Evolutionary conservation across 331 rosid genomes (phyloP), one percentile per base, ranked within the genome.

Genomic region (Malus hybrid): DNA sequence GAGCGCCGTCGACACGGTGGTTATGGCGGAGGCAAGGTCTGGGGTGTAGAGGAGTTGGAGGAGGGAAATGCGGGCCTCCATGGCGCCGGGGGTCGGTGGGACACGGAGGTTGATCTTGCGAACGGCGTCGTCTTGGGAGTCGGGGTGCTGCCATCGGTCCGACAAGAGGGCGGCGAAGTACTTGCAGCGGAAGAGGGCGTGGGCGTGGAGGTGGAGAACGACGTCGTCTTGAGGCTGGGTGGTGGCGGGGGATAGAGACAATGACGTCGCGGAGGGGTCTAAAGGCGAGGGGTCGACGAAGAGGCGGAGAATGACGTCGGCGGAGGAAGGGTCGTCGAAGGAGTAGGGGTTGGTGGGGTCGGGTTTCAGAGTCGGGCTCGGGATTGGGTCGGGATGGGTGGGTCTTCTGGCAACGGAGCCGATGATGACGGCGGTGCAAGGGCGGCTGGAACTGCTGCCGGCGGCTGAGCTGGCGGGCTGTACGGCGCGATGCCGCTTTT

Each of bases 111-210:
- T 87, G 74, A 91, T 46, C 7, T 70, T 16, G 74, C 74, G 15
- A 6, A 50, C 67, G 3, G 8, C 48, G 34, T 27, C 42, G 12
- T 29, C 36, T 48, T 61, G 65, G 52, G 46, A 6, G 44, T 65
- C 16, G 8, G 66, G 33, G 7, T 8, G 71, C 65, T 81, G 82
- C 99, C 97, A 94, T 6, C 96, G 85, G 73, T 90, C 99, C 32
- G 99, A 94, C 20, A 94, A 69, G 6, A 87, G 88, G 15, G 97
- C 92, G 61, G 90, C 80, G 81, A 94, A 94, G 81, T 90, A 94
- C 72, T 86, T 90, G 22, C 93, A 85, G 72, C 97, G 96, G 75
- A 85, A 87, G 80, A 94, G 86, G 75, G 88, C 76, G 65, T 69
- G 79, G 6, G 96, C 81, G 80, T 94, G 97, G 76, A 94, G 97